Conservation (phyloP, 2,329 filamentous ascomycete genomes). For the Nigrospora oryzae region DNA sequence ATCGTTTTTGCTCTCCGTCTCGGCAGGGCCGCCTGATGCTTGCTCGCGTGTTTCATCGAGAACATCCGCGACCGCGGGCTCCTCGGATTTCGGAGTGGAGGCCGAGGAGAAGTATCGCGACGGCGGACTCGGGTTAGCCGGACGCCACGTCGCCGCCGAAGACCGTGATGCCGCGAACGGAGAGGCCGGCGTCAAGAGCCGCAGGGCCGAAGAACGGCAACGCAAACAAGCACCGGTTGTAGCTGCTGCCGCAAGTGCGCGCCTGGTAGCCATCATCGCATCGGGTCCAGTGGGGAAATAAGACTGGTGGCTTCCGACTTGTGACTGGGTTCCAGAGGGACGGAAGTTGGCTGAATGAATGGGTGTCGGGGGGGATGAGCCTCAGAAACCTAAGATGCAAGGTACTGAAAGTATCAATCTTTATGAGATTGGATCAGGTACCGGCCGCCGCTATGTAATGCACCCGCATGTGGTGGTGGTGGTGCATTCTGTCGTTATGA, state of each 20-base stretch:
- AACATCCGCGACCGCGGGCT: neutral
- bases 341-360: too few species aligned
- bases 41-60: neutral
- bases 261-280: slow-evolving; percentile 15
- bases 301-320: too few species aligned
- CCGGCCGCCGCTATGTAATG: too few species aligned
- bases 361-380: too few species aligned
- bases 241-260: slow-evolving; percentile 13
- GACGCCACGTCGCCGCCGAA: slow-evolving; percentile 1
- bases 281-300: too few species aligned
- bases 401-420: neutral
- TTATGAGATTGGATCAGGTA: neutral
- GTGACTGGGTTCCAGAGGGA: too few species aligned
- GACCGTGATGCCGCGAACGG: slow-evolving; percentile 3
- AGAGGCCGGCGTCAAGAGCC: slow-evolving; percentile 12
- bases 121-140: neutral
- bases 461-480: too few species aligned
- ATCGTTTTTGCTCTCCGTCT: slow-evolving; percentile 10
- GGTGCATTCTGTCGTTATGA: too few species aligned
- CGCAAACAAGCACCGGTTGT: slow-evolving; percentile 17
- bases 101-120: neutral
- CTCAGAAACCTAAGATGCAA: too few species aligned
- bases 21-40: slow-evolving; percentile 1
- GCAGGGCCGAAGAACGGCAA: slow-evolving; percentile 16
- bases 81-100: neutral